Conservation (phyloP, 1,284 basidiomycete species). For the Rhodotorula sp. region DNA sequence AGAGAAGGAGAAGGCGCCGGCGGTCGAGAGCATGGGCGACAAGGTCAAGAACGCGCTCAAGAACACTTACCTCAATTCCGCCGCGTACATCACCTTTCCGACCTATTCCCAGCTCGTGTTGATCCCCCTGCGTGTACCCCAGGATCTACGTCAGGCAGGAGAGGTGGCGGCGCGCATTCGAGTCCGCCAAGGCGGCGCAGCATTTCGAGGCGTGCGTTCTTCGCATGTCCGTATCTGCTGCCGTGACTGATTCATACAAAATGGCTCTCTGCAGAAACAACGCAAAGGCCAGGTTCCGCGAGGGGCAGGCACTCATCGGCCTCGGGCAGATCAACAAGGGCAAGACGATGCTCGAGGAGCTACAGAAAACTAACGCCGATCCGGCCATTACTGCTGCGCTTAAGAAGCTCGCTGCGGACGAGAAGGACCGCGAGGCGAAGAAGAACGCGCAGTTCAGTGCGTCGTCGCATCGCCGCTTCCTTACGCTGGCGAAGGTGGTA, state of each 20-base stretch:
- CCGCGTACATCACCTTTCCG: neutral
- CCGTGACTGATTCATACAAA: no score
- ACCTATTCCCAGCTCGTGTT: neutral
- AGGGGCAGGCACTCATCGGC: slow-evolving; percentile 36
- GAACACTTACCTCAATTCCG: slow-evolving; percentile 22
- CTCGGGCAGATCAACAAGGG: slow-evolving; percentile 24
- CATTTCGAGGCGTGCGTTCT: slow-evolving; percentile 27
- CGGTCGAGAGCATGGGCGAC: neutral
- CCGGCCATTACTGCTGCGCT: slow-evolving; percentile 20
- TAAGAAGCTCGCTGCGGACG: slow-evolving; percentile 15
- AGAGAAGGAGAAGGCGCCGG: neutral
- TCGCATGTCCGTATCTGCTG: neutral
- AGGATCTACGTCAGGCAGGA: slow-evolving; percentile 31
- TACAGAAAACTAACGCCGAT: slow-evolving; percentile 30
- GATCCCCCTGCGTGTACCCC: neutral
- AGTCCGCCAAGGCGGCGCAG: slow-evolving; percentile 19
- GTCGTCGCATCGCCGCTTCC: neutral
- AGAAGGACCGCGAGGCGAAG: neutral
- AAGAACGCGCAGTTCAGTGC: slow-evolving; percentile 18
- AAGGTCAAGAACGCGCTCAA: slow-evolving; percentile 12
- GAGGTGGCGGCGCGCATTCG: slow-evolving; percentile 29
- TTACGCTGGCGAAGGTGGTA: neutral
- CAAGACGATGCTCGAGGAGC: slow-evolving; percentile 21
- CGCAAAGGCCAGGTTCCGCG: slow-evolving; percentile 32
- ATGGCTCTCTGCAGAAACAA: slow-evolving; percentile 5